Evolutionary conservation across 257 asterid species (phyloP).

Genomic region (Nicotiana obtusifolia): DNA sequence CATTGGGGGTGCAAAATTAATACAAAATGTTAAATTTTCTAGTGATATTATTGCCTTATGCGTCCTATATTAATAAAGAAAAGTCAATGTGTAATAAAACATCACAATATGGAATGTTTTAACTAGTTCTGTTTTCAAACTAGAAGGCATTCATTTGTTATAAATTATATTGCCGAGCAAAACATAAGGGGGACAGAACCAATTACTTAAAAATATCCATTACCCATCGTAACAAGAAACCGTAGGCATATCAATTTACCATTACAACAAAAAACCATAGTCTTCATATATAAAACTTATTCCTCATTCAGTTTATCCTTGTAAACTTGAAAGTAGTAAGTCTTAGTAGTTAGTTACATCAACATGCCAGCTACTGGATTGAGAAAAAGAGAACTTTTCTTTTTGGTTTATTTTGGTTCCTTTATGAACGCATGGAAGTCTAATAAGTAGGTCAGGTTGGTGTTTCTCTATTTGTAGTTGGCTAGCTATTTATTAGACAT

Average conservation of each 20-base stretch:
- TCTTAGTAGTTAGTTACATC: not conserved
- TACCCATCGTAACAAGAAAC: not conserved
- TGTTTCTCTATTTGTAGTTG: not conserved
- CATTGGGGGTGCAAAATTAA: not conserved
- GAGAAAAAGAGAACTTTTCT: not conserved
- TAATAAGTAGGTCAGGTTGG: conserved; percentile 1
- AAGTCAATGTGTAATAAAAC: not conserved
- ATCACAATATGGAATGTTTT: not conserved
- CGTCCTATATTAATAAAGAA: not conserved
- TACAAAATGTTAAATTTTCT: no score
- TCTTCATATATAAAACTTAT: not conserved
- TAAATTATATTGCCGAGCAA: not conserved
- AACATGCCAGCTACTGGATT: not conserved
- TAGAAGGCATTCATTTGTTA: not conserved
- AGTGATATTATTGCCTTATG: not conserved
- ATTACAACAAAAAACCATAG: not conserved
- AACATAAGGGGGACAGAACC: not conserved
- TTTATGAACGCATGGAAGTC: not conserved
- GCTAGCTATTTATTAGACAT: conserved; percentile 2
- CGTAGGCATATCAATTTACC: not conserved
- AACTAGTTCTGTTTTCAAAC: not conserved
- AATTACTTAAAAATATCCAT: not conserved
- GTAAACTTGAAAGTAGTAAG: not conserved
- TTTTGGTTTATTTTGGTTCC: no score
- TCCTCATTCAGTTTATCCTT: not conserved